phyloP scores from a whole-genome alignment of 768 basidiomycete genomes.

The Piloderma croceum region DNA sequence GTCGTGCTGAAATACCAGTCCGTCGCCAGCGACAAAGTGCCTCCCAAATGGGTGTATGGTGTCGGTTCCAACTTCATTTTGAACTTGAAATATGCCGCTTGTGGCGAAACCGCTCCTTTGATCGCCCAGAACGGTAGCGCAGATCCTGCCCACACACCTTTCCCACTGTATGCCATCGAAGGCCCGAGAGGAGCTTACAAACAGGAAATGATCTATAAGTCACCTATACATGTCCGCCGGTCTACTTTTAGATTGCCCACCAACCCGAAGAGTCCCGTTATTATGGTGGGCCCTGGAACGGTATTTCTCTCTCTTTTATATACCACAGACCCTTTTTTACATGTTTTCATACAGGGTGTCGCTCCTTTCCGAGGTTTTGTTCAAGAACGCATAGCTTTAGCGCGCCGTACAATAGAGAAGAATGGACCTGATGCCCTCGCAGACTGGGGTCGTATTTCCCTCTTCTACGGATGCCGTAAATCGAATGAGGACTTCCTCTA shows the following conservation, averaged over 20 bases:
- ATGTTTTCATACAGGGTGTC: slow-evolving; percentile 62
- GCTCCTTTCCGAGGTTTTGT: slow-evolving; percentile 99
- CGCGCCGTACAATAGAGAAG: slow-evolving; percentile 91
- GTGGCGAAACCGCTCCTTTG: slow-evolving; percentile 49
- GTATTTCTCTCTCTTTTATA: slow-evolving; percentile 44
- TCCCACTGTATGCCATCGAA: slow-evolving; percentile 78
- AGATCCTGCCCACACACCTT: slow-evolving; percentile 34
- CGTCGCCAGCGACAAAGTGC: slow-evolving; percentile 43
- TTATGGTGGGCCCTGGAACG: slow-evolving; percentile 99
- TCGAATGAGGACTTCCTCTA: slow-evolving; percentile 90
- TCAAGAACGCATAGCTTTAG: slow-evolving; percentile 95
- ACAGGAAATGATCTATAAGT: slow-evolving; percentile 65
- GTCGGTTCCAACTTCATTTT: slow-evolving; percentile 93
- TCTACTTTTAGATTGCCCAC: slow-evolving; percentile 97
- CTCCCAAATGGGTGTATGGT: slow-evolving; percentile 73
- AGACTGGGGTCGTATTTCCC: slow-evolving; percentile 92
- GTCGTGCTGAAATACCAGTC: slow-evolving; percentile 94
- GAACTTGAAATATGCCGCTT: slow-evolving; percentile 78
- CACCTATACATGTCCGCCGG: slow-evolving; percentile 90
- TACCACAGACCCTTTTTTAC: slow-evolving; percentile 12
- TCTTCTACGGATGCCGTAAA: slow-evolving; percentile 95
- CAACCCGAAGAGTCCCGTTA: slow-evolving; percentile 95
- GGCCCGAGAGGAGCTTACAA: slow-evolving; percentile 87
- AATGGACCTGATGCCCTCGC: slow-evolving; percentile 88
- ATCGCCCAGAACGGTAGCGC: slow-evolving; percentile 29